Percentiles rank a stretch among this genome's conserved stretches.
Conservation (phyloP, 2,329 filamentous ascomycete genomes). For the Rhinocladiella mackenziei region DNA sequence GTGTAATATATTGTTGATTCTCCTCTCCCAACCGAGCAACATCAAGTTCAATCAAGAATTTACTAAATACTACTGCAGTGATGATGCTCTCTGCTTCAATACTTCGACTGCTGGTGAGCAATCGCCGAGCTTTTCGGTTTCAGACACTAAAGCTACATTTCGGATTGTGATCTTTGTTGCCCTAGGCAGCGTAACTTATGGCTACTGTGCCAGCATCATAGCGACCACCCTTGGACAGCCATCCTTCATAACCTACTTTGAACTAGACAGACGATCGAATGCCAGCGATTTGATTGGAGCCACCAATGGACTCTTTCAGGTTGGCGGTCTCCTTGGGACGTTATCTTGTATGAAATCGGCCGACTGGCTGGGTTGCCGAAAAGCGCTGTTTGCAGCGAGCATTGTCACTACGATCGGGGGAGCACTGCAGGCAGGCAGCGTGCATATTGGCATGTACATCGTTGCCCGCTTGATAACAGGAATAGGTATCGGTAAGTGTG, state of each 20-base stretch:
- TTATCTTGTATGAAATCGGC: conserved; percentile 28
- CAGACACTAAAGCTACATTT: neutral
- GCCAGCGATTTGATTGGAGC: conserved; percentile 39
- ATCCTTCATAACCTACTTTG: conserved; percentile 43
- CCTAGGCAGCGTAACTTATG: conserved; percentile 5
- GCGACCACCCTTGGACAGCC: conserved; percentile 37
- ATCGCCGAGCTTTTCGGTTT: too few species aligned
- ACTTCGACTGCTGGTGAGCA: too few species aligned
- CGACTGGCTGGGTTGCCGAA: conserved; percentile 6
- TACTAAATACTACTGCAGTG: too few species aligned
- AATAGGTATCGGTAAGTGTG: conserved; percentile 8
- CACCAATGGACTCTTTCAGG: conserved; percentile 12
- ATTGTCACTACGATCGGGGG: conserved; percentile 19
- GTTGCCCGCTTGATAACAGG: conserved; percentile 20
- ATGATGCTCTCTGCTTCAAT: too few species aligned
- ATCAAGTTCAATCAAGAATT: too few species aligned
- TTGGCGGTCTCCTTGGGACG: conserved; percentile 14
- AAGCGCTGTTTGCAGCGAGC: conserved; percentile 34
- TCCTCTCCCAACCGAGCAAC: too few species aligned
- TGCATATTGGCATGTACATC: conserved; percentile 24
- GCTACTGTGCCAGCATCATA: conserved; percentile 9
- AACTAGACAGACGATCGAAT: conserved; percentile 37
- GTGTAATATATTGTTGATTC: too few species aligned
- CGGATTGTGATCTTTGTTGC: conserved; percentile 9
- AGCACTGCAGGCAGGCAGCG: conserved; percentile 21